Base-by-base conservation (phyloP, 257 asterid genomes). In the Solanum bulbocastanum region DNA sequence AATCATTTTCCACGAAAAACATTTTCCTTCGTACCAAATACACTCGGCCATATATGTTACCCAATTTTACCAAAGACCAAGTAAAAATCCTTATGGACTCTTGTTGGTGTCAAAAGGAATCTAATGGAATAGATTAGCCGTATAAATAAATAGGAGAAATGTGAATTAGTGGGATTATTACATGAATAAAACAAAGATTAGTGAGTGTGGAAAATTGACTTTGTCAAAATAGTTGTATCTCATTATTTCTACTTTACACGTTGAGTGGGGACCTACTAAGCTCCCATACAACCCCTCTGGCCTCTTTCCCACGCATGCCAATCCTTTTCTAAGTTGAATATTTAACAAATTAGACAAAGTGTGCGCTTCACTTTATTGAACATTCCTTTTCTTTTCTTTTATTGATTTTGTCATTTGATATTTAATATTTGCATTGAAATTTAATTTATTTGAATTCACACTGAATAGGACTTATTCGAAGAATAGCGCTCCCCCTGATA, bases 331-430 rank as follows among this genome's bases (percentile, higher is more conserved):
- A 81, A 35, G 10, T 81, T 46, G 30, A 46, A 27, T 27, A 44
- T 44, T 79, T 37, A 10, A 36, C 66, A 15, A 79, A 78, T 78
- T 42, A 27, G 27, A 79, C 40, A 79, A 79, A 79, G 66, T 30
- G 40, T 44, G 66, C 66, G 84, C 85, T 44, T 44, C 39, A 6
- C 65, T 27, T 79, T 79, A 15, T 27, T 25, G 10, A 81, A 46
- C 18, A 46, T 46, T 13, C 5, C 22, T 18, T 44, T 23, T 4
- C 12, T 3, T 18, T 56, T 18, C n/a, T 18, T 6, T 56, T 52
- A 16, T 14, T 6, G 0, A 5, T 15, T 18, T 52, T 15, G 0
- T 2, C 0, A 0, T 44, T 44, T 0, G 6, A 2, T 44, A 0
- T 2, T 15, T 49, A 1, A 5, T 52, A 52, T 52, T 52, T 0